Evolutionary conservation across 1,284 basidiomycete species (phyloP), one percentile per base, ranked within the genome.

Genomic region (Melampsora americana): DNA sequence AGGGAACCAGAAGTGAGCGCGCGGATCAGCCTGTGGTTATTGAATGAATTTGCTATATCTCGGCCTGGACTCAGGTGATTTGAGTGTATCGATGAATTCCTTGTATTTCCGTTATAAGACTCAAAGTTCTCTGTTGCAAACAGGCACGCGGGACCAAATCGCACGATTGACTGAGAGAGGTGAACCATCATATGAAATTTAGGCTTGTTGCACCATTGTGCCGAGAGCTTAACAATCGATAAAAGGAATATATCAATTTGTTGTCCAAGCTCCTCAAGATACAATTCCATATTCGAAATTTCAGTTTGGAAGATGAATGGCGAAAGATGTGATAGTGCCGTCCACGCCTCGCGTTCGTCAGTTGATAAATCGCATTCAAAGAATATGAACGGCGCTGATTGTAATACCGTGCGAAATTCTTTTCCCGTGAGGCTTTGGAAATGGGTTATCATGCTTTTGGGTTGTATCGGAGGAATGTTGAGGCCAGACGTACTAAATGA

Each of bases 201-300:
- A 0, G 83, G 82, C 74, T 85, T 85, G 73, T 85, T 84, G 73
- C 84, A 83, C 84, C 83, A 84, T n/a, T n/a, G n/a, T n/a, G n/a
- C n/a, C n/a, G 35, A 35, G 35, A 35, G 35, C 9, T 9, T 3
- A 35, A 35, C 35, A 35, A 35, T 35, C 9, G 35, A 35, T 35
- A 35, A 4, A 1, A 66, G n/a, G 39, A 66, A 66, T 7, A 46
- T 66, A 1, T 48, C 16, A 20, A 66, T 46, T 26, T 66, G 39
- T 26, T 66, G 44, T 6, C 42, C 14, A 6, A 66, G 32, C 2
- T 66, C 7, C 11, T 2, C 9, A 6, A 66, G 42, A 66, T 66
- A 66, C n/a, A 30, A 16, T 39, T 5, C 14, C 65, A 66, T 66
- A 48, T 66, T 46, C 5, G 39, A 5, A 48, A 66, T 66, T 1